Evolutionary conservation across 805 yeast species (phyloP), one percentile per base, ranked within the genome.

Genomic region (Candida manassasensis): DNA sequence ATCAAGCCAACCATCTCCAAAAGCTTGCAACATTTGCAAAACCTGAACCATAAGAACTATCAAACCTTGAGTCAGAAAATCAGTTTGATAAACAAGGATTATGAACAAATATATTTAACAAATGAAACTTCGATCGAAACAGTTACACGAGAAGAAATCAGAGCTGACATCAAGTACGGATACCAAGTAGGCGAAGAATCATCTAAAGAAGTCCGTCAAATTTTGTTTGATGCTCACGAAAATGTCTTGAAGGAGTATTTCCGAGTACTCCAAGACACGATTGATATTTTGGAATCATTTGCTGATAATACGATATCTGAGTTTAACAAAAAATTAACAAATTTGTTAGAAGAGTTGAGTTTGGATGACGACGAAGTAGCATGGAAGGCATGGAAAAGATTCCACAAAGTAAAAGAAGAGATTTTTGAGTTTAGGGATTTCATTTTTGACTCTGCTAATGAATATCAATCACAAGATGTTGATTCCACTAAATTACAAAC

Each of bases 251-350:
- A 43, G 8, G 40, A 49, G 26, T 67, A 67, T 43, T 63, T 57
- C 34, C 37, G 39, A 12, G 52, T 48, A 3, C 44, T 59, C 15
- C 73, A 67, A 38, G 57, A 55, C 19, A 70, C 80, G 24, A 67
- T 82, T 35, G 89, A 84, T 43, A 70, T 80, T 0, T 71, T 79
- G 51, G 89, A 83, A 53, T 83, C 83, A 41, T 84, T 83, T 66
- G 79, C 81, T 4, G 88, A 82, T 36, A 72, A 77, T 5, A 69
- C 84, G 19, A 68, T 82, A 36, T 69, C 62, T 44, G 86, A 81
- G 45, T 82, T 80, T 59, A 73, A 83, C 6, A 72, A 73, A 35
- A 71, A 76, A 39, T 68, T 83, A 50, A 71, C 79, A 34, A 60
- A 63, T 14, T 43, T 61, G 37, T 35, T 47, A 15, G 34, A 34